Evolutionary conservation across 345 rosid genomes (phyloP), one percentile per base, ranked within the genome.

Genomic region (Brassica rapa): DNA sequence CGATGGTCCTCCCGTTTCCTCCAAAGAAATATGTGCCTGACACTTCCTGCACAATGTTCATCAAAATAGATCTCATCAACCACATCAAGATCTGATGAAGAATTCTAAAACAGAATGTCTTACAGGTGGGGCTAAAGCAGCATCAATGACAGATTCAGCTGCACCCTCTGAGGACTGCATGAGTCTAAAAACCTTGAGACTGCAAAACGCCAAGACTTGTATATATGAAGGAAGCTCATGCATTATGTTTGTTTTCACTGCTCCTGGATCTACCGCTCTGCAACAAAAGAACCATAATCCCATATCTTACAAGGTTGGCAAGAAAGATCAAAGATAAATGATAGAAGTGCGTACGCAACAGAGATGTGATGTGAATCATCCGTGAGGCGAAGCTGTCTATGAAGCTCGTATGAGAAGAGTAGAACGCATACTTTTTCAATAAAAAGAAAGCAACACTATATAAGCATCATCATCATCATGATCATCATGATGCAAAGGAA

Each of bases 241-340:
- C 99, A 90, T 89, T 82, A 95, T 89, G 74, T 90, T 88, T 53
- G 99, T 95, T 80, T 87, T 64, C 16, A 88, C 99, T 0, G 63
- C 80, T 83, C 98, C 99, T 70, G 98, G 99, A 86, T 95, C 99
- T 9, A 85, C 93, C 70, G 95, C 89, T 82, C 98, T 92, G 75
- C 37, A 79, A 64, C 60, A 41, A 59, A 29, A 71, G 68, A 21
- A 27, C 43, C 62, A 63, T 4, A 55, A 72, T 66, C 21, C 27
- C 33, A 70, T 24, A 24, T 6, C 32, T 9, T 62, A 53, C 46
- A n/a, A 15, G 9, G 49, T 71, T 32, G 51, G 66, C 56, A 59
- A 23, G 24, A 32, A 55, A 56, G 1, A 23, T 15, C 15, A 21
- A 12, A 53, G 11, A 70, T 35, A 29, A 19, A 46, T 4, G 43